Evolutionary conservation across 805 yeast species (phyloP), one percentile per base, ranked within the genome.

Genomic region (Ogataea philodendri): DNA sequence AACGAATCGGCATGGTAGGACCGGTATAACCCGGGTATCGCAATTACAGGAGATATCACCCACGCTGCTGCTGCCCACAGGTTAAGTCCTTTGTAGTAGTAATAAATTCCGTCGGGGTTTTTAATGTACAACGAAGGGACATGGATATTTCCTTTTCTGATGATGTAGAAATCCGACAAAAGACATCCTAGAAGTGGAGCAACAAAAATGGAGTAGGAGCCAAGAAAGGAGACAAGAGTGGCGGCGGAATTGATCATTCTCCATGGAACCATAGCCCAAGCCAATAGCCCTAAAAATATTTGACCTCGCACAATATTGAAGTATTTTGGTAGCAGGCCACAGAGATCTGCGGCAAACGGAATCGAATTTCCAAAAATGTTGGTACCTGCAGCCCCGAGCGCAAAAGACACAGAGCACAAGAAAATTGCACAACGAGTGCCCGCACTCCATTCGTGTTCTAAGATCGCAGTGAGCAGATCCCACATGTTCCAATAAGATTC

Each of bases 1-100:
- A 48, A 26, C 8, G 37, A 21, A 3, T 34, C 34, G 3, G 55
- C 40, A 17, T 52, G 44, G 28, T 49, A 49, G 15, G 58, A 51
- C 14, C 52, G 46, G 37, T 55, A 56, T 17, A 55, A 37, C 19
- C 60, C 59, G 6, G 57, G 58, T 26, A 55, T 54, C n/a, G 52
- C 56, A 14, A 52, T 37, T 3, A 48, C 25, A 9, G 52, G 58
- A 32, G 41, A 46, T 11, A 37, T 26, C 23, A 22, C 39, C 55
- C 52, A 51, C 22, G 41, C 45, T 6, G 26, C 25, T 17, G 19
- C 42, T 11, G 37, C 57, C 52, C 40, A 36, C 4, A 41, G 3
- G 22, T 46, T 46, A 34, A 34, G 36, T 5, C 51, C 52, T 19
- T 48, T 46, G 22, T 20, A 34, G 29, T 30, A 46, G 24, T 46